Evolutionary conservation across 352 stramenopile genomes (phyloP), one percentile per base, ranked within the genome.

Genomic region (Phytopythium ostracodes): DNA sequence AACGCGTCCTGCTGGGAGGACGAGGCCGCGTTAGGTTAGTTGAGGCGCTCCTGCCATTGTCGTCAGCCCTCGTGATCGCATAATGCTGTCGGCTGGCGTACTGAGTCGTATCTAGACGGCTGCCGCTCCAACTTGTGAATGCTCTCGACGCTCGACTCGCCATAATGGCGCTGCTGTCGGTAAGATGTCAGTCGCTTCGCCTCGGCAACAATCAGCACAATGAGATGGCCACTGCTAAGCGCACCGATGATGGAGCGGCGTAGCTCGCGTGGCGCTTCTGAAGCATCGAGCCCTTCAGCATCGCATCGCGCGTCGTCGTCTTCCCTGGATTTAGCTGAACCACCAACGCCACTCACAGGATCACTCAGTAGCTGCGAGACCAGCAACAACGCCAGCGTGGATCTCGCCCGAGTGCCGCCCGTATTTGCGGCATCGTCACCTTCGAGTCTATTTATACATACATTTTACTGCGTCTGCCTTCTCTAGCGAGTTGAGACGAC

Each of bases 1-100:
- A 80, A 79, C 27, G 67, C 40, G 9, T 66, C 64, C 62, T 69
- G 31, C 7, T 4, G 25, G 29, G 31, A 62, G 3, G 31, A 20
- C 5, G 29, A 17, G 12, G 27, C 47, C 3, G n/a, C n/a, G n/a
- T n/a, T n/a, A n/a, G n/a, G n/a, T n/a, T n/a, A n/a, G n/a, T n/a
- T n/a, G n/a, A n/a, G n/a, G n/a, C n/a, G n/a, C n/a, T n/a, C n/a
- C n/a, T n/a, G n/a, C n/a, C n/a, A n/a, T n/a, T n/a, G n/a, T n/a
- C n/a, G n/a, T n/a, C n/a, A n/a, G n/a, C n/a, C n/a, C n/a, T n/a
- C n/a, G n/a, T n/a, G n/a, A n/a, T n/a, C n/a, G n/a, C n/a, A n/a
- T 4, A 15, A 14, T 24, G 9, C 54, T 51, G 22, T 33, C 24
- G 12, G 24, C 12, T 44, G 51, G 4, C 40, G 40, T 59, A 38